Base-by-base conservation (phyloP, 2,329 filamentous ascomycete species). In the Pyrenophora teres region DNA sequence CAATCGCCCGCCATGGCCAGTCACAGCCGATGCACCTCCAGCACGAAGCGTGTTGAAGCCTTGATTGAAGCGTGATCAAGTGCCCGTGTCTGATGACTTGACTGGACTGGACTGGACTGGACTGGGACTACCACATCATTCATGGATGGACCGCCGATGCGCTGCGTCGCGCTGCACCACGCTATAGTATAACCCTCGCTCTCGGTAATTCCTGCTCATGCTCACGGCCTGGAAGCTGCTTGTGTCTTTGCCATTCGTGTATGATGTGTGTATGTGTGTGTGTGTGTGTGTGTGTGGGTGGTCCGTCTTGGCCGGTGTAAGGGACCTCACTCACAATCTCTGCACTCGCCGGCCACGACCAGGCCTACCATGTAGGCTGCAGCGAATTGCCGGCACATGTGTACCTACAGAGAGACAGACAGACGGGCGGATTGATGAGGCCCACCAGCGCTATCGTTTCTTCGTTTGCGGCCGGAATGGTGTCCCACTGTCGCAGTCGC, bases 221-320 rank as follows among this genome's bases (percentile, higher is more conserved):
- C 54, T 42, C 50, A 54, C 54, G 58, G 56, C 40, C 51, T 56
- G 53, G 51, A 50, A 49, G 58, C 50, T 50, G 41, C 6, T 25
- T 2, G 23, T 25, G 23, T 25, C 23, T 25, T 25, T 9, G 3
- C 3, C 23, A 25, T 25, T 25, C 23, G 8, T 25, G 23, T 25
- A 9, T 30, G 4, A 46, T 50, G 47, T 37, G 23, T 49, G 50
- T 30, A 9, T 30, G 27, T 12, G 27, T 27, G 15, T 46, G 56
- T 55, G 51, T 52, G 57, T 49, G 50, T 30, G 27, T 30, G 27
- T 30, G 27, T 21, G 15, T 46, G 56, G 54, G 51, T 52, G 57
- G 56, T 59, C 59, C 59, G 62, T 50, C 62, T 60, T 61, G 63
- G 63, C 63, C 52, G 59, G 56, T 62, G 62, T 55, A 59, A 59